A percentile compares a stretch with the other conserved stretches of the same genome.
Evolutionary conservation across 2,329 filamentous ascomycete species (phyloP).

Genomic region (Thermothelomyces thermophilus): DNA sequence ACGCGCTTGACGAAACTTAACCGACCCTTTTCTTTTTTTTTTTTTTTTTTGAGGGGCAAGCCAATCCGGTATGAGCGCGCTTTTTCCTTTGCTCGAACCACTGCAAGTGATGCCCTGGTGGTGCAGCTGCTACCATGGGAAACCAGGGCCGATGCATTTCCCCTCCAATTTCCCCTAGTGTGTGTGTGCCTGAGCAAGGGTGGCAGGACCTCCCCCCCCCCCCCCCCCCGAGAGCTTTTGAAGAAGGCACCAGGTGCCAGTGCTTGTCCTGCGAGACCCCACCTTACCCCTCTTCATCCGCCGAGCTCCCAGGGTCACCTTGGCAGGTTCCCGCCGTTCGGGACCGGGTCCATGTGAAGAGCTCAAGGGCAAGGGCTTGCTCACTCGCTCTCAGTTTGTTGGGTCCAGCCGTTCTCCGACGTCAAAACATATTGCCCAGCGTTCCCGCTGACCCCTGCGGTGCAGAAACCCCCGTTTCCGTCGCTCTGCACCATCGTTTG

Average conservation of each 20-base stretch:
- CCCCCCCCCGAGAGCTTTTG: too few relatives aligned
- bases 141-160: conserved; percentile 7
- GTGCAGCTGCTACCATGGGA: background rate
- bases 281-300: conserved; percentile 12
- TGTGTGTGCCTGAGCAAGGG: background rate
- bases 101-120: too few relatives aligned
- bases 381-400: too few relatives aligned
- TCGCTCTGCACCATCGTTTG: background rate
- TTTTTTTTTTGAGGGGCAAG: too few relatives aligned
- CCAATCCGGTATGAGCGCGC: background rate
- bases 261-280: conserved; percentile 7
- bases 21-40: background rate
- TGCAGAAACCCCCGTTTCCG: conserved; percentile 1
- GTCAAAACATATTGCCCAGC: background rate
- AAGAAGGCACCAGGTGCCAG: background rate
- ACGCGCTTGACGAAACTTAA: background rate
- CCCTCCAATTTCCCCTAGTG: conserved; percentile 15
- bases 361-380: background rate
- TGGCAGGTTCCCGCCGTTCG: conserved; percentile 4
- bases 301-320: conserved; percentile 3
- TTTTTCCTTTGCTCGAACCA: background rate
- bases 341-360: conserved; percentile 6
- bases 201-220: background rate
- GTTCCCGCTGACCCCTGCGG: background rate
- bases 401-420: background rate